Evolutionary conservation across 306 rosid genomes (phyloP), one percentile per base, ranked within the genome.

Genomic region (Fragaria ananassa): DNA sequence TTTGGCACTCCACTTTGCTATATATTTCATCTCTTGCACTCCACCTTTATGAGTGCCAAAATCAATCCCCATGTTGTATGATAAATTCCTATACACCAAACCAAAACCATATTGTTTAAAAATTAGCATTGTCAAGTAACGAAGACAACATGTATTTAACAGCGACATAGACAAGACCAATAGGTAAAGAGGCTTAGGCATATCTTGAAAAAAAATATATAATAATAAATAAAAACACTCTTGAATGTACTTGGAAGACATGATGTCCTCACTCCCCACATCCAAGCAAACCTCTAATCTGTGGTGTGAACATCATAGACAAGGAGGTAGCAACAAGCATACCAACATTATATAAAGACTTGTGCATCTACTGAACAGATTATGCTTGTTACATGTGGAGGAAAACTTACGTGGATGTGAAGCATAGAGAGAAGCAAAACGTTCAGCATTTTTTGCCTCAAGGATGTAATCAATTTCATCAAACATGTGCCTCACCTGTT

Each of bases 401-500:
- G 56, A 78, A 49, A 81, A 82, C 96, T 88, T 88, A 91, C 99
- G 41, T 75, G 93, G 82, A 82, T 49, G 63, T 63, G 65, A 72
- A 86, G 91, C 80, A 78, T 90, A 95, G 49, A 95, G 93, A 79
- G 92, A 83, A 74, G 91, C 89, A 81, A 92, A 95, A 67, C 92
- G 99, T 77, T 92, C 97, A 31, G 99, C 97, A 89, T 91, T 95
- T 73, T 85, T 90, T 27, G 89, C 99, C 91, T 95, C 99, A 21
- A 41, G 87, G 61, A 95, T 83, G 82, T 95, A 95, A 86, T 95
- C 91, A 78, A 92, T 95, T 87, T 95, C 99, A 83, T 95, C 97
- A 83, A 95, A 95, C 99, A 95, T 95, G 89, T 95, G 99, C 62
- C 97, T 92, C 71, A 92, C 97, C 97, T 95, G 96, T 83, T 82